A percentile compares a stretch with the other conserved stretches of the same genome.
Evolutionary conservation across 2,329 filamentous ascomycete species (phyloP).

Genomic region (Orbilia brochopaga): DNA sequence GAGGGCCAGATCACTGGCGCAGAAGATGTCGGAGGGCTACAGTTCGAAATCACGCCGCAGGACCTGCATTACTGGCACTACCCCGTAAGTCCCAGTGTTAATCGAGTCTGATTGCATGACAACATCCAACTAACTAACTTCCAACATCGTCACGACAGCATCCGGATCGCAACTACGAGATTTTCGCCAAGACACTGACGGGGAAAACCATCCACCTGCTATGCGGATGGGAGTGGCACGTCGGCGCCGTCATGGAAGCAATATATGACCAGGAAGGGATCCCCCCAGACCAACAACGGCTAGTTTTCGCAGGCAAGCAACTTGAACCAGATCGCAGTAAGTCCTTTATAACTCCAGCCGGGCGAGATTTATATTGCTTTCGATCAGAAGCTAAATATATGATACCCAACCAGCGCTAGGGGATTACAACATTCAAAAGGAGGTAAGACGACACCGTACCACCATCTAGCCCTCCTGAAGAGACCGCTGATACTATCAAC

Average conservation of each 20-base stretch:
- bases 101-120: neutral
- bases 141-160: neutral
- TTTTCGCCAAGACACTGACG: slow-evolving; percentile 82
- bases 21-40: slow-evolving; percentile 59
- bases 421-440: slow-evolving; percentile 1
- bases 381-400: no score
- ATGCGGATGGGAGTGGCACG: slow-evolving; percentile 70
- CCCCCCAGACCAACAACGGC: slow-evolving; percentile 90
- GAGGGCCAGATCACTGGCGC: slow-evolving; percentile 61
- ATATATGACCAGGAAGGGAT: slow-evolving; percentile 98
- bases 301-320: slow-evolving; percentile 96
- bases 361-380: neutral
- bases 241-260: slow-evolving; percentile 95
- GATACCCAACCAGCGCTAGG: no score
- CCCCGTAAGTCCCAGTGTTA: neutral
- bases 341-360: neutral
- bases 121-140: neutral
- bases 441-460: neutral
- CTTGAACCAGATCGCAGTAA: slow-evolving; percentile 79
- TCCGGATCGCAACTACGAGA: slow-evolving; percentile 56
- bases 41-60: slow-evolving; percentile 60
- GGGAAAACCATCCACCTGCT: slow-evolving; percentile 72
- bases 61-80: neutral
- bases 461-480: neutral
- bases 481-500: neutral